These are phyloP conservation scores for Thamnidium elegans DNA, from an alignment of 192 early-diverging fungal species.

Conservation along the genomic window DNA sequence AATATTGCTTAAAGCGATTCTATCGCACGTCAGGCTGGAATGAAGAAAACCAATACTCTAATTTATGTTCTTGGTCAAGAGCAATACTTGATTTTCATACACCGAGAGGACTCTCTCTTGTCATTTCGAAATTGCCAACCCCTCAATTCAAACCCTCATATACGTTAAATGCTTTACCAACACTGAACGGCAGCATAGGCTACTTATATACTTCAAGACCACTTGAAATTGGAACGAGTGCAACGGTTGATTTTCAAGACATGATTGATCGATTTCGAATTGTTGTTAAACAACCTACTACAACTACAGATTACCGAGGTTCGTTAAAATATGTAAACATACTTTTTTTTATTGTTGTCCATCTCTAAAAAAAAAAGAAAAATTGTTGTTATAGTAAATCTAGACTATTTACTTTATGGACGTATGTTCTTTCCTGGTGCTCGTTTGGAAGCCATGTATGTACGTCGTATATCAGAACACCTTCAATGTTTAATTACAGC, in stretches of 20 bases:
- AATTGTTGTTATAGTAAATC: not conserved
- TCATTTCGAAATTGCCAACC: conserved; percentile 73
- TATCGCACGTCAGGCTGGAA: conserved; percentile 75
- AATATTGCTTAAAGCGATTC: conserved; percentile 76
- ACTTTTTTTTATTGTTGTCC: not conserved
- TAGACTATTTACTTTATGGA: conserved; percentile 66
- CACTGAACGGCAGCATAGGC: conserved; percentile 65
- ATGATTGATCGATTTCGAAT: conserved; percentile 49
- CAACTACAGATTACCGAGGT: not conserved
- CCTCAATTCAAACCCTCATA: conserved; percentile 76
- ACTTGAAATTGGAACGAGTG: conserved; percentile 55
- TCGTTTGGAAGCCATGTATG: conserved; percentile 63
- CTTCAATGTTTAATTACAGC: conserved; percentile 60
- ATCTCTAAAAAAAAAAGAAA: not conserved
- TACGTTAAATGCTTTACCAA: conserved; percentile 58
- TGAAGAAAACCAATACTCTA: conserved; percentile 79
- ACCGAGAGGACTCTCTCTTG: conserved; percentile 68
- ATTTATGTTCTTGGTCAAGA: conserved; percentile 69
- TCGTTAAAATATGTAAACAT: not conserved
- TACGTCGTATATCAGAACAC: conserved; percentile 49
- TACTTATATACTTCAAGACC: conserved; percentile 79
- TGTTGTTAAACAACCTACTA: not conserved
- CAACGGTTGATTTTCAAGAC: conserved; percentile 48
- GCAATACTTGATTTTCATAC: conserved; percentile 81
- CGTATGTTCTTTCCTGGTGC: conserved; percentile 69